phyloP scores from a whole-genome alignment of 1,284 basidiomycete species.

The Rhodotorula sp. region DNA sequence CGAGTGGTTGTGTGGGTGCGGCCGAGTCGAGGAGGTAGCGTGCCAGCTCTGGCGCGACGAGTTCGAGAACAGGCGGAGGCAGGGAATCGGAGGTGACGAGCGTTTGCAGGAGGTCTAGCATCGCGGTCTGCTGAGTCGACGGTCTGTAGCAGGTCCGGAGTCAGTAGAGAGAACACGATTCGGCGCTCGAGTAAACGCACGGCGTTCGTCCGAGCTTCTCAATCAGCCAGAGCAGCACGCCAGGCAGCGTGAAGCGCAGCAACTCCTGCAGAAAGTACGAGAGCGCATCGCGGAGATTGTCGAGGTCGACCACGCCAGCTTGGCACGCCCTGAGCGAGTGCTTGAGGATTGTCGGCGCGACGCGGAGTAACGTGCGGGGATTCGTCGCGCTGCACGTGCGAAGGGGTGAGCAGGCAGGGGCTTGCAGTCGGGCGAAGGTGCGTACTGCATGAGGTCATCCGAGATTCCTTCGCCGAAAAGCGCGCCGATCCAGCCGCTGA shows the following conservation, averaged over 20 bases:
- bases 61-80: constrained; percentile 23
- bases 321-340: constrained; percentile 55
- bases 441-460: constrained; percentile 51
- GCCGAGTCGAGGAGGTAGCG: neutral
- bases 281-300: constrained; percentile 56
- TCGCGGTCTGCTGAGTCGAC: constrained; percentile 2
- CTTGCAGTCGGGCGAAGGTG: neutral
- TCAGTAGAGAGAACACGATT: neutral
- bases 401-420: neutral
- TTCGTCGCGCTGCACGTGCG: constrained; percentile 49
- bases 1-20: neutral
- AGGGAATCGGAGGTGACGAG: constrained; percentile 32
- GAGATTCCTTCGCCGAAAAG: constrained; percentile 53
- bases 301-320: constrained; percentile 55
- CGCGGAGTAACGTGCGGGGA: constrained; percentile 52
- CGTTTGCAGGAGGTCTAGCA: constrained; percentile 35
- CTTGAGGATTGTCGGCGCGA: constrained; percentile 56
- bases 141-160: neutral
- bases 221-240: constrained; percentile 52
- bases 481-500: constrained; percentile 50
- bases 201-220: constrained; percentile 31
- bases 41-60: constrained; percentile 21
- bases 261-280: constrained; percentile 59
- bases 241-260: constrained; percentile 57
- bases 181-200: constrained; percentile 13